These are phyloP conservation scores for Colletotrichum cuscutae DNA, from an alignment of 2,329 filamentous ascomycete genomes.

Conservation along the genomic window DNA sequence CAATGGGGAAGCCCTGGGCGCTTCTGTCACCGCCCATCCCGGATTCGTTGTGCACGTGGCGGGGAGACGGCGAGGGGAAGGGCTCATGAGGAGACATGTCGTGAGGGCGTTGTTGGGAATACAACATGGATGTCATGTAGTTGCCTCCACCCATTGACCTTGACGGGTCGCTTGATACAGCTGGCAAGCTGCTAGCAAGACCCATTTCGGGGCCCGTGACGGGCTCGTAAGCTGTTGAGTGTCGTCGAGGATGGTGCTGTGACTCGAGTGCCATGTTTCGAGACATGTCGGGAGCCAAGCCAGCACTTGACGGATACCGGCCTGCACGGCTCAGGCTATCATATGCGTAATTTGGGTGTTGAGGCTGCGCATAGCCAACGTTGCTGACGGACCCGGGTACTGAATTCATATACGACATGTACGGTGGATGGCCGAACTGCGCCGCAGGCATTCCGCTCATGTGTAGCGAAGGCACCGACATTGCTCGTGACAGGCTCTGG, in stretches of 20 bases:
- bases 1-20: conserved; percentile 11
- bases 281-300: conserved; percentile 17
- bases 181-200: conserved; percentile 19
- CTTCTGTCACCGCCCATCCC: conserved; percentile 18
- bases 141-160: background rate
- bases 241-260: conserved; percentile 27
- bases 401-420: conserved; percentile 21
- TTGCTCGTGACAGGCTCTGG: conserved; percentile 40
- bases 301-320: conserved; percentile 20
- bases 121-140: conserved; percentile 31
- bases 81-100: conserved; percentile 27
- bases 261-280: conserved; percentile 22
- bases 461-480: conserved; percentile 31
- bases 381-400: conserved; percentile 17
- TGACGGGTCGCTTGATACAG: conserved; percentile 12
- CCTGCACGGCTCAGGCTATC: conserved; percentile 11
- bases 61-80: conserved; percentile 19
- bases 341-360: conserved; percentile 20
- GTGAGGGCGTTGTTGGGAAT: conserved; percentile 22
- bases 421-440: conserved; percentile 14
- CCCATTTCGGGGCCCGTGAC: conserved; percentile 21
- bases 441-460: conserved; percentile 16
- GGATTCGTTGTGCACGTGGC: conserved; percentile 25
- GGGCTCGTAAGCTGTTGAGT: conserved; percentile 31
- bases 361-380: conserved; percentile 16